Percentiles rank a stretch among this genome's conserved stretches.
phyloP scores from a whole-genome alignment of 495 filamentous ascomycete species.

The Penicillium arizonense region DNA sequence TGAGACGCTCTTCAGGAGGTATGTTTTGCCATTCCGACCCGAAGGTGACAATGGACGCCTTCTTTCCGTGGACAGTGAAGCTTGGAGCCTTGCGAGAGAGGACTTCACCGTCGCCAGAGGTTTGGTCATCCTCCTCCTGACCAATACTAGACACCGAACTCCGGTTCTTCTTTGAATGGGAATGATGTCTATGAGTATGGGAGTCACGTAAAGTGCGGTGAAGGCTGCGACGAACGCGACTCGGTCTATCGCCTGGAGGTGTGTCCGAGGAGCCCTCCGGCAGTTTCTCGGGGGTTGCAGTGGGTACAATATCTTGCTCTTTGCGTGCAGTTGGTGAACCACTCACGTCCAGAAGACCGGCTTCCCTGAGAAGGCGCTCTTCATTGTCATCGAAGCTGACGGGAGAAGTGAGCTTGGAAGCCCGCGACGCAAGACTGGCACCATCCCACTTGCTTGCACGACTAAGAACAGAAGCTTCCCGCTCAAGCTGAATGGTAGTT shows the following conservation, averaged over 20 bases:
- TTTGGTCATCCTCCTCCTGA: slow-evolving; percentile 57
- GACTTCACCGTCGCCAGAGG: slow-evolving; percentile 54
- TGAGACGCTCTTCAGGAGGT: slow-evolving; percentile 72
- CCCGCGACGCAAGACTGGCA: slow-evolving; percentile 34
- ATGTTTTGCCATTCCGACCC: slow-evolving; percentile 86
- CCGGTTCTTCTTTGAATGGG: slow-evolving; percentile 68
- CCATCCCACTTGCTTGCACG: slow-evolving; percentile 37
- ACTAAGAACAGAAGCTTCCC: slow-evolving; percentile 41
- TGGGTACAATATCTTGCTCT: slow-evolving; percentile 32
- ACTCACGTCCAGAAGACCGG: slow-evolving; percentile 44
- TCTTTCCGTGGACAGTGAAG: slow-evolving; percentile 97
- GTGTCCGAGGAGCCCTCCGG: slow-evolving; percentile 34
- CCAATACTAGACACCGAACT: slow-evolving; percentile 63
- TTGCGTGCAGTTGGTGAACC: slow-evolving; percentile 35
- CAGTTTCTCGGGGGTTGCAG: slow-evolving; percentile 37
- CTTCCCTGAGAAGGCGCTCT: slow-evolving; percentile 49
- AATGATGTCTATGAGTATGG: slow-evolving; percentile 62
- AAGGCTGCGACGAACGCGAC: slow-evolving; percentile 79
- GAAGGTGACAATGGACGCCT: slow-evolving; percentile 93
- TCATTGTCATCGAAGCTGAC: slow-evolving; percentile 45
- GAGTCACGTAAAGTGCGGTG: slow-evolving; percentile 90
- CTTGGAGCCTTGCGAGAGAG: slow-evolving; percentile 76
- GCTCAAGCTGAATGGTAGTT: slow-evolving; percentile 24
- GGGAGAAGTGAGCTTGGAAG: slow-evolving; percentile 39
- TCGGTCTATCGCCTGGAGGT: slow-evolving; percentile 37